These are phyloP conservation scores for Harrya chromipes DNA, from an alignment of 768 basidiomycete species.

Conservation along the genomic window DNA sequence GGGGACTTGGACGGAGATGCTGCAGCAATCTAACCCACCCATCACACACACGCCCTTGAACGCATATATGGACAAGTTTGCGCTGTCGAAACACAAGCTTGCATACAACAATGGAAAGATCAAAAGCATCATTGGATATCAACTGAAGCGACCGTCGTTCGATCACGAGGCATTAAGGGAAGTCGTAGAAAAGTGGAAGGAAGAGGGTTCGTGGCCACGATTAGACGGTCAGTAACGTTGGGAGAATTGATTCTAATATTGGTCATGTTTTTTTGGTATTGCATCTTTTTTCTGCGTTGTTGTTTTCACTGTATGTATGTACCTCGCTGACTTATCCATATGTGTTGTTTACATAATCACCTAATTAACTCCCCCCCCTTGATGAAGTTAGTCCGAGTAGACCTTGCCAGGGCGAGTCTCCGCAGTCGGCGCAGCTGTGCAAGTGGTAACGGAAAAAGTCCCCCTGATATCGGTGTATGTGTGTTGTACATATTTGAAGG, in stretches of 20 bases:
- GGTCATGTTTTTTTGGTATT: slow-evolving; percentile 11
- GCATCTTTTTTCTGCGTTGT: slow-evolving; percentile 9
- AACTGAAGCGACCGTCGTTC: slow-evolving; percentile 60
- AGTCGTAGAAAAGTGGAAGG: slow-evolving; percentile 78
- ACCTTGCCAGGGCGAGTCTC: no score
- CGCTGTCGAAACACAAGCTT: slow-evolving; percentile 65
- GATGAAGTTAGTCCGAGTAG: no score
- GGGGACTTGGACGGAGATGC: slow-evolving; percentile 79
- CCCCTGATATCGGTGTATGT: no score
- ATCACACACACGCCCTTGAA: slow-evolving; percentile 67
- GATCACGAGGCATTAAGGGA: slow-evolving; percentile 60
- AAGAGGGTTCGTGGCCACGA: slow-evolving; percentile 48
- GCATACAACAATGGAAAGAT: slow-evolving; percentile 71
- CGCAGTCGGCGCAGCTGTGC: no score
- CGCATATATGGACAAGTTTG: slow-evolving; percentile 77
- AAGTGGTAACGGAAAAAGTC: no score
- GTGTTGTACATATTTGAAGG: no score
- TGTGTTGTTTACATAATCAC: slow-evolving; percentile 18
- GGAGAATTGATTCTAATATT: slow-evolving; percentile 5
- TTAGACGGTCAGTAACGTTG: slow-evolving; percentile 15
- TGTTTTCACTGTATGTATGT: slow-evolving; percentile 13
- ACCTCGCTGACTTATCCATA: slow-evolving; percentile 24
- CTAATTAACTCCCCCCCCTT: slow-evolving; percentile 14
- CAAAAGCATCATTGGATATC: slow-evolving; percentile 68
- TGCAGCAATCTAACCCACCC: slow-evolving; percentile 65